Evolutionary conservation across 495 filamentous ascomycete genomes (phyloP), one percentile per base, ranked within the genome.

Genomic region (Tricharina praecox): DNA sequence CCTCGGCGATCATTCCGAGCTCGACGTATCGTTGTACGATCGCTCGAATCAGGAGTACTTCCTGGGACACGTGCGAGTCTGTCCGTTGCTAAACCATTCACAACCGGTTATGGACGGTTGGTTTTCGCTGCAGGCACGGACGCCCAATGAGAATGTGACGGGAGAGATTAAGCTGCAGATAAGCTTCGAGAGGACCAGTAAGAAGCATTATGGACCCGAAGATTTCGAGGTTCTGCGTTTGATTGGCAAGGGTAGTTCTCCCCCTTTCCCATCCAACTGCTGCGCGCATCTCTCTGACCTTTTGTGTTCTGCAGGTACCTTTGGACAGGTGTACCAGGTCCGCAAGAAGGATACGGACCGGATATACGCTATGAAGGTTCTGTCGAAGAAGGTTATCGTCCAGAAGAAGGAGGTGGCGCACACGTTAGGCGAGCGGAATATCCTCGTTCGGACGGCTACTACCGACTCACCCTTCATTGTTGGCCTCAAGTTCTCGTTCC

Each of bases 311-410:
- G n/a, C 47, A 68, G 66, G 73, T 44, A 99, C 92, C 0, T 99
- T 99, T 63, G 90, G 90, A n/a, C 92, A 99, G 64, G 90, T 99
- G 2, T 99, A 95, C 56, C 90, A 96, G 57, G 90, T 96, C n/a
- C 82, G 85, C 53, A 96, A 97, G 71, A 90, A 83, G 69, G 90
- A 97, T 60, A 95, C 90, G 1, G 74, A 78, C 53, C 77, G 92
- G 16, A 93, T 97, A 48, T 97, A 96, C 55, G 90, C 90, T 33
- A 97, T 97, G 90, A 97, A 97, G 62, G 87, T 96, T 1, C 68
- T 97, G 18, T 94, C 88, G 9, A 97, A 97, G 72, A 97, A 96
- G 69, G 90, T 97, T 42, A 96, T 97, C 47, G 90, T 97, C 13
- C 90, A 97, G 65, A 97, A 97, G 73, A 97, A 97, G 65, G 90